A percentile compares a stretch with the other conserved stretches of the same genome.
These are phyloP conservation scores for Cubamyces sp. DNA, from an alignment of 768 basidiomycete species.

Conservation along the genomic window DNA sequence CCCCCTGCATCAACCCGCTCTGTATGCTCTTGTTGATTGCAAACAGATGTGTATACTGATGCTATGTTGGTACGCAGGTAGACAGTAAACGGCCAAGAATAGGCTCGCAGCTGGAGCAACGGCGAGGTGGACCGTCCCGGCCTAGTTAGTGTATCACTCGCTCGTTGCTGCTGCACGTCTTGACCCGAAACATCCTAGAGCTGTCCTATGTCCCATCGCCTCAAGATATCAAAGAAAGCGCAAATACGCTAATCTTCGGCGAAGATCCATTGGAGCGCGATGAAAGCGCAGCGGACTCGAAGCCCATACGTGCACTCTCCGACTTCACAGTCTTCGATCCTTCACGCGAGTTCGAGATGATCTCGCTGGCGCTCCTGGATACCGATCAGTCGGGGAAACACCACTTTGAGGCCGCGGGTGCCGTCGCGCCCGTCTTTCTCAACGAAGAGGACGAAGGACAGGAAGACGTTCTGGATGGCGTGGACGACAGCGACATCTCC, in stretches of 20 bases:
- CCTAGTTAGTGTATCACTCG: not conserved
- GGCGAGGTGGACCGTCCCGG: not conserved
- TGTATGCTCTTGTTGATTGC: too few relatives aligned
- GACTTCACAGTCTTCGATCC: slow-evolving; percentile 68
- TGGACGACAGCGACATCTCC: slow-evolving; percentile 26
- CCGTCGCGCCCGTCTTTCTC: slow-evolving; percentile 48
- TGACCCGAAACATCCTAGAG: not conserved
- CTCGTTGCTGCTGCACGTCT: not conserved
- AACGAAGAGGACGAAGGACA: slow-evolving; percentile 68
- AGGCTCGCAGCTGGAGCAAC: not conserved
- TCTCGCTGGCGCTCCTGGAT: slow-evolving; percentile 52
- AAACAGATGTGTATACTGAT: too few relatives aligned
- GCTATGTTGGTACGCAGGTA: too few relatives aligned
- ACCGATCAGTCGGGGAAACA: slow-evolving; percentile 40
- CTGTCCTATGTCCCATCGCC: slow-evolving; percentile 2
- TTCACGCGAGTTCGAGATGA: slow-evolving; percentile 45
- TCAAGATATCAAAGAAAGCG: slow-evolving; percentile 19
- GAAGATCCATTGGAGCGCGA: slow-evolving; percentile 34
- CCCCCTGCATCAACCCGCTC: too few relatives aligned
- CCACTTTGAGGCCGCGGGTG: slow-evolving; percentile 58
- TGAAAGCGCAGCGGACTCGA: slow-evolving; percentile 31
- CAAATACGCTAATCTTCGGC: slow-evolving; percentile 31
- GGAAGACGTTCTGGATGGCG: slow-evolving; percentile 50
- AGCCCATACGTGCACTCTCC: slow-evolving; percentile 60
- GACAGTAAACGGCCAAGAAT: not conserved